phyloP scores from a whole-genome alignment of 768 basidiomycete species.

The Mycena kentingensis region DNA sequence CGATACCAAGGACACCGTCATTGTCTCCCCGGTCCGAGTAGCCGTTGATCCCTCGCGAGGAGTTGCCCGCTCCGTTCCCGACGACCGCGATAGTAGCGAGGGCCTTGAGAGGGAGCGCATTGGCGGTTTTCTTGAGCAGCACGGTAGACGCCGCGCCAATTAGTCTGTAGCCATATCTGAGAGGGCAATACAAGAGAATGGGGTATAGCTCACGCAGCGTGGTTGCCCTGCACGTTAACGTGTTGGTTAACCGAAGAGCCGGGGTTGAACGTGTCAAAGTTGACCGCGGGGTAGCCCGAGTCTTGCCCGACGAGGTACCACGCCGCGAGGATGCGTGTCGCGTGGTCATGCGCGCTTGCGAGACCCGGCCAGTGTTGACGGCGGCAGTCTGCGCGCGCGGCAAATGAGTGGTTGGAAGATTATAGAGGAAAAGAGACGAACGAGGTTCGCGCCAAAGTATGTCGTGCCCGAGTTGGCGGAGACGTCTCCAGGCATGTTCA shows the following conservation, averaged over 20 bases:
- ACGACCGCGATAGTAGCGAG: conserved; percentile 48
- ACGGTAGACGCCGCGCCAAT: conserved; percentile 50
- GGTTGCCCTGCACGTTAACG: conserved; percentile 60
- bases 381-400: conserved; percentile 29
- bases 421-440: conserved; percentile 22
- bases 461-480: conserved; percentile 44
- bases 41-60: conserved; percentile 57
- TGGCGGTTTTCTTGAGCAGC: conserved; percentile 46
- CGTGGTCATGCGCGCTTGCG: conserved; percentile 65
- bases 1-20: conserved; percentile 63
- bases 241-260: conserved; percentile 42
- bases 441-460: conserved; percentile 64
- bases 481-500: conserved; percentile 75
- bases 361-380: conserved; percentile 62
- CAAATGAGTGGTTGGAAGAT: not conserved
- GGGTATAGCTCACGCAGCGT: conserved; percentile 40
- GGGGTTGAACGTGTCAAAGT: conserved; percentile 58
- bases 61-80: conserved; percentile 59
- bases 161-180: conserved; percentile 24
- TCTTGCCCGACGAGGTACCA: conserved; percentile 64
- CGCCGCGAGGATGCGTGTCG: conserved; percentile 68
- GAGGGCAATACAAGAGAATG: not conserved
- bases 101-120: conserved; percentile 14
- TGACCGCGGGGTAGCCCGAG: conserved; percentile 55
- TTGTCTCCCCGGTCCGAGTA: conserved; percentile 56